Evolutionary conservation across 2,329 filamentous ascomycete species (phyloP).

Genomic region (Mycocentrospora acerina): DNA sequence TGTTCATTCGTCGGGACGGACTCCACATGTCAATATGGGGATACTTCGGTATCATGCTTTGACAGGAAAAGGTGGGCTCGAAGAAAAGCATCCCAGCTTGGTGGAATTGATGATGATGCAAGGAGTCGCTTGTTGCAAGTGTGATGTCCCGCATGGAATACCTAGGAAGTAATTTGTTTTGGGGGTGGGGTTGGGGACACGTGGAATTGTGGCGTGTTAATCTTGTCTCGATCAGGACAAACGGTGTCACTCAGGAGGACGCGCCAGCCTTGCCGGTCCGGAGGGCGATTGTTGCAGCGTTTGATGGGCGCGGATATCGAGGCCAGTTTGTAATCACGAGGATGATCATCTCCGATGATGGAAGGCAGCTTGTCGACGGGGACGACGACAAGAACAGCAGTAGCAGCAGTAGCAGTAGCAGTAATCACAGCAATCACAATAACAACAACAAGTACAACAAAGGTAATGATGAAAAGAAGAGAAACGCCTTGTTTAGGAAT

Average conservation of each 20-base stretch:
- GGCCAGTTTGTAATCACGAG: too few relatives aligned
- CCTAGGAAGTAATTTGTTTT: conserved; percentile 21
- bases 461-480: conserved; percentile 4
- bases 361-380: conserved; percentile 3
- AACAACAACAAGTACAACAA: conserved; percentile 1
- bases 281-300: background rate
- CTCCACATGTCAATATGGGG: conserved; percentile 5
- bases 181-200: conserved; percentile 25
- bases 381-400: background rate
- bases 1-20: conserved; percentile 4
- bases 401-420: background rate
- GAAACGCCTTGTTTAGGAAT: too few relatives aligned
- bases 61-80: conserved; percentile 14
- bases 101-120: conserved; percentile 25
- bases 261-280: background rate
- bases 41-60: conserved; percentile 12
- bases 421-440: background rate
- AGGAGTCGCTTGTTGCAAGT: conserved; percentile 18
- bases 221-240: conserved; percentile 15
- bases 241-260: background rate
- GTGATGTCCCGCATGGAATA: conserved; percentile 37
- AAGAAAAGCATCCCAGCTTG: conserved; percentile 24
- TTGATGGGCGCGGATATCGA: background rate
- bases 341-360: background rate
- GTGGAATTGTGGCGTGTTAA: conserved; percentile 20